phyloP scores from a whole-genome alignment of 371 early-diverging fungal genomes.

The Sanchytrium tribonematis region DNA sequence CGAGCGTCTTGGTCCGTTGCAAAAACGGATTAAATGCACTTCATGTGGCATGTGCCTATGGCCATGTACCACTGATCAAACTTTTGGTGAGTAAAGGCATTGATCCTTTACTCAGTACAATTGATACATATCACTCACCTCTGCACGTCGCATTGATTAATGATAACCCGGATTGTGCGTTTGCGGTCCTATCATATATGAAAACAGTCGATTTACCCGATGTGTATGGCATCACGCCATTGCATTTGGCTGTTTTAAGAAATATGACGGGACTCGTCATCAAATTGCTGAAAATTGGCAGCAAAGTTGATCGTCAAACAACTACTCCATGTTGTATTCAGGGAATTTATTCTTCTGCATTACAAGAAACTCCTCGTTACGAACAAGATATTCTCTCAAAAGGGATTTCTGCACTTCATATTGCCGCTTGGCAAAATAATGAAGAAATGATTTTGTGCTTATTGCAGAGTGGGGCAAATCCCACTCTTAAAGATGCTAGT shows the following conservation, averaged over 20 bases:
- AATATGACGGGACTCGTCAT: not conserved
- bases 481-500: not conserved
- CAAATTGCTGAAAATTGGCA: not conserved
- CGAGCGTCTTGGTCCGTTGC: not conserved
- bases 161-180: not conserved
- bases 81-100: not conserved
- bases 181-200: not conserved
- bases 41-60: not conserved
- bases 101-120: not conserved
- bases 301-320: not conserved
- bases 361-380: not conserved
- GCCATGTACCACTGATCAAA: not conserved
- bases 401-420: not conserved
- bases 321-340: not conserved
- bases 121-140: not conserved
- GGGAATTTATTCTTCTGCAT: not conserved
- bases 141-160: not conserved
- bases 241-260: not conserved
- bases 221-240: not conserved
- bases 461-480: not conserved
- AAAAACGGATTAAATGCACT: not conserved
- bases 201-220: conserved; percentile 1
- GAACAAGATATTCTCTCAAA: not conserved
- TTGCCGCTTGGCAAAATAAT: not conserved
- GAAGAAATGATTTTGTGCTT: not conserved